Base-by-base conservation (phyloP, 352 stramenopile species). In the Lagenidium sp. region DNA sequence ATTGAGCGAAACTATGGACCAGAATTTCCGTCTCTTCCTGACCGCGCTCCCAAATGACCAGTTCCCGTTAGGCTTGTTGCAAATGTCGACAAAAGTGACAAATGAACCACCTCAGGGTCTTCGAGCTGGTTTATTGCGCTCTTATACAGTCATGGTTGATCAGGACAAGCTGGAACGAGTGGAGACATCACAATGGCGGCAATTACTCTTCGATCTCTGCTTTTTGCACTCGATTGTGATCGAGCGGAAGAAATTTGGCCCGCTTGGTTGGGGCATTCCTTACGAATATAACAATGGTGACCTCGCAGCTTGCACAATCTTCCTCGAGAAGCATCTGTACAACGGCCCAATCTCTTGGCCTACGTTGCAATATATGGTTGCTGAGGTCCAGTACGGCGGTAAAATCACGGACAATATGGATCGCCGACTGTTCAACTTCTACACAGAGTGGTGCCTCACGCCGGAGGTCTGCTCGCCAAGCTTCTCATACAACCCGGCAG, bases 221-320 rank as follows among this genome's bases (percentile, higher is more conserved):
- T 99, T 99, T 56, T 61, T 99, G 45, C 96, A 99, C 70, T 98
- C 90, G 49, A 75, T 98, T 32, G 94, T 98, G 25, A 96, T 98
- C 46, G 96, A 99, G 65, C 92, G 96, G 37, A 95, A 97, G 44
- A 99, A 99, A 65, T 99, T 98, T 59, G 95, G 96, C 0, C 85
- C 96, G 4, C 71, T 99, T 5, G 96, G 96, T 15, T 99, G 96
- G 96, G 94, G 91, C 24, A 98, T 99, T 37, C 95, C 95, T 19
- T 99, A 99, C 73, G 95, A 99, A 62, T 99, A 98, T 75, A 99
- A 98, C 71, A 98, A 97, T 44, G 94, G 95, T 26, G 96, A 99
- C 43, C 65, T 99, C 24, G 96, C 94, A 15, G 96, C 95, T 6
- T 99, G 92, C 50, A 98, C 97, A 22, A 91, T 98, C 23, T 98